Conservation (phyloP, 148 eudicot species). For the Rhododendron mucronatum region DNA sequence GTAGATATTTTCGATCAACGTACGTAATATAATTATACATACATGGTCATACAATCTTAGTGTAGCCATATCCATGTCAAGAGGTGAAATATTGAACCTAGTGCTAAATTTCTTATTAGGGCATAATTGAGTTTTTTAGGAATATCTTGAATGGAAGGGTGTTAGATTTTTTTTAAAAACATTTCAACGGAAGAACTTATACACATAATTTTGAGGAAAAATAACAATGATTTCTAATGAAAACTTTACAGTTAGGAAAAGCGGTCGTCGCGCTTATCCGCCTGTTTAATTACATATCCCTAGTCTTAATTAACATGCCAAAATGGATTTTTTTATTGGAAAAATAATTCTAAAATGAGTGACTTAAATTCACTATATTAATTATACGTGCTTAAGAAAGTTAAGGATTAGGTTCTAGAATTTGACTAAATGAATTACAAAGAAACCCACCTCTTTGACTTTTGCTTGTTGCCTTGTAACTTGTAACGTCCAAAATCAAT, state of each 20-base stretch:
- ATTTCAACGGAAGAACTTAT: neutral
- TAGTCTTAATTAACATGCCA: neutral
- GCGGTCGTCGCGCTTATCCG: neutral
- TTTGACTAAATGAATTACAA: neutral
- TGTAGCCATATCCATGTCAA: neutral
- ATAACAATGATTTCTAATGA: neutral
- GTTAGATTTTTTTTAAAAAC: neutral
- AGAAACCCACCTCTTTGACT: neutral
- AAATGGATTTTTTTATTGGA: neutral
- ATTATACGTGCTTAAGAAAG: neutral
- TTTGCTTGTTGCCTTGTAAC: neutral
- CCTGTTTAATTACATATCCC: neutral
- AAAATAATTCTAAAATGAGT: neutral
- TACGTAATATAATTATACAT: neutral
- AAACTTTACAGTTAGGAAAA: neutral
- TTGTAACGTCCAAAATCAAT: neutral
- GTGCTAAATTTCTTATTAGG: neutral
- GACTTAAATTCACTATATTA: neutral
- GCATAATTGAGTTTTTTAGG: neutral
- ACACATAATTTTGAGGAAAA: neutral
- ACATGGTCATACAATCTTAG: neutral
- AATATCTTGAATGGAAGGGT: neutral
- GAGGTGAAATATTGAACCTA: neutral
- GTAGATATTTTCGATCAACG: neutral
- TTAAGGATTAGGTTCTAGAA: neutral